phyloP scores from a whole-genome alignment of 768 basidiomycete genomes.

The Amanita polypyramis region DNA sequence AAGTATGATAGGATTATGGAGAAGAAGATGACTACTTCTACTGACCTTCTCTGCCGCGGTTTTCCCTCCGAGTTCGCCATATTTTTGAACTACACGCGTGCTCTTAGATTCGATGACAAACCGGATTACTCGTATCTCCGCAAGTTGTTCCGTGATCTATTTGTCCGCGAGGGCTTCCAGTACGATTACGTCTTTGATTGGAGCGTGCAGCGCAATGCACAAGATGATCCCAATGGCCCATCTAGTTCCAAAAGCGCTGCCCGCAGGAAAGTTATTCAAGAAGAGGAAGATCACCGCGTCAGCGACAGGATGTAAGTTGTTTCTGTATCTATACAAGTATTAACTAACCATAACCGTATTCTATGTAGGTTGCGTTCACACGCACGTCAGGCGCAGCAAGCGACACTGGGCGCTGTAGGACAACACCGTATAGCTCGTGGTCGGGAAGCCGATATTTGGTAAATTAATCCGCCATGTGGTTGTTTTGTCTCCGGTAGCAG shows the following conservation, averaged over 20 bases:
- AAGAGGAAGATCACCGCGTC: slow-evolving; percentile 74
- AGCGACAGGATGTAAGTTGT: slow-evolving; percentile 73
- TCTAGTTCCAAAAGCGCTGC: slow-evolving; percentile 51
- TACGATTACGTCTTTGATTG: slow-evolving; percentile 99
- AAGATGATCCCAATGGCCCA: slow-evolving; percentile 53
- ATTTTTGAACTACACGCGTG: slow-evolving; percentile 98
- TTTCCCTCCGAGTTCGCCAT: slow-evolving; percentile 99
- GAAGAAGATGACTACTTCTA: slow-evolving; percentile 99
- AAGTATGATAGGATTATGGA: slow-evolving; percentile 99
- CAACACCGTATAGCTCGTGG: slow-evolving; percentile 35
- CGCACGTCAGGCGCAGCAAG: slow-evolving; percentile 72
- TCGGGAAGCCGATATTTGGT: slow-evolving; percentile 47
- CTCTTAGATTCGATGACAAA: slow-evolving; percentile 99
- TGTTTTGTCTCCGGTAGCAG: slow-evolving; percentile 24
- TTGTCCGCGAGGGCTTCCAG: slow-evolving; percentile 95
- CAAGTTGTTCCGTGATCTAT: slow-evolving; percentile 98
- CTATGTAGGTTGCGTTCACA: slow-evolving; percentile 70
- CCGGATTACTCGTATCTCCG: slow-evolving; percentile 99
- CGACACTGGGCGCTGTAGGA: slow-evolving; percentile 36
- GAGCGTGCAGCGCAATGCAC: slow-evolving; percentile 74
- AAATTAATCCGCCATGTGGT: slow-evolving; percentile 22
- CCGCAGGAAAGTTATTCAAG: slow-evolving; percentile 74
- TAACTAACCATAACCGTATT: slow-evolving; percentile 12
- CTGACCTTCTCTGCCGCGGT: slow-evolving; percentile 94
- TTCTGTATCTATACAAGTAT: slow-evolving; percentile 10